phyloP scores from a whole-genome alignment of 2,329 filamentous ascomycete species.

The Epichloe amarillans region DNA sequence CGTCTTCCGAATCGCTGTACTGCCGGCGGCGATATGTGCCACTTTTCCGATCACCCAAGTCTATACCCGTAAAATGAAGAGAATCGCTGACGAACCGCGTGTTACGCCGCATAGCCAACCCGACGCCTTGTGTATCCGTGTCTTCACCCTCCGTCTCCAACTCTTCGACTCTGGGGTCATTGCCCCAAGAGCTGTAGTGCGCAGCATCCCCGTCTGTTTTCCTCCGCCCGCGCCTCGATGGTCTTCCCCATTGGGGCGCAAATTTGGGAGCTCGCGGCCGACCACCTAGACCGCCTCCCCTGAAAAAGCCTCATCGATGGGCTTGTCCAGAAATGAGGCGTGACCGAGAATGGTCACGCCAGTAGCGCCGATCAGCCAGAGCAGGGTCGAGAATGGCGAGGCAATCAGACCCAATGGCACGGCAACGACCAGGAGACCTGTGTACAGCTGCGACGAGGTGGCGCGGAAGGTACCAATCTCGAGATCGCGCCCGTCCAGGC shows the following conservation, averaged over 20 bases:
- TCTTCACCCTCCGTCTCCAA: conserved; percentile 47
- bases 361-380: conserved; percentile 93
- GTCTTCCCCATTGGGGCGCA: conserved; percentile 98
- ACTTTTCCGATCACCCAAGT: conserved; percentile 32
- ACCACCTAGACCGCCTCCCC: conserved; percentile 99
- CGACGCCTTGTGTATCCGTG: conserved; percentile 41
- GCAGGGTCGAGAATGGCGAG: conserved; percentile 68
- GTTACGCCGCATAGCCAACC: conserved; percentile 29
- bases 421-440: conserved; percentile 66
- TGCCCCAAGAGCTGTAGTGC: conserved; percentile 23
- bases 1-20: conserved; percentile 17
- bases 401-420: conserved; percentile 77
- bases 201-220: conserved; percentile 37
- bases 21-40: conserved; percentile 26
- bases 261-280: conserved; percentile 96
- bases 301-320: conserved; percentile 99
- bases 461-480: conserved; percentile 72
- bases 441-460: conserved; percentile 89
- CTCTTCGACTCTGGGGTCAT: conserved; percentile 46
- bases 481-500: conserved; percentile 77
- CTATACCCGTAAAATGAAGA: conserved; percentile 46
- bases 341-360: conserved; percentile 91
- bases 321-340: conserved; percentile 92
- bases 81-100: conserved; percentile 45
- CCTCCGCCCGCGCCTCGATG: conserved; percentile 76